phyloP scores from a whole-genome alignment of 495 filamentous ascomycete species.

The Bombardia bombarda region DNA sequence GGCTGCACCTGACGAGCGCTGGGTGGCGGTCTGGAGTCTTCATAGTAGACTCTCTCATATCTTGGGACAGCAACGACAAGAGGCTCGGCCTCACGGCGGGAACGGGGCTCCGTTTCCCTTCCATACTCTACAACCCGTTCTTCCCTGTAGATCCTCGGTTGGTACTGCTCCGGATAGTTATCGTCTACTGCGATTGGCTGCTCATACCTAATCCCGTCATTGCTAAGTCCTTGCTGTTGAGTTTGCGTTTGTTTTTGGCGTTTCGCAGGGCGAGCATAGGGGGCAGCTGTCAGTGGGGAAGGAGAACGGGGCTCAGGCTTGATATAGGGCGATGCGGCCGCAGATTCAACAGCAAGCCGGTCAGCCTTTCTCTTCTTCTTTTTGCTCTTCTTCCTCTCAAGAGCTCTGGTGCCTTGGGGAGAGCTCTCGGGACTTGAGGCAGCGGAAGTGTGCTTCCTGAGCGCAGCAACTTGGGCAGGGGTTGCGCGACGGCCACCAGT shows the following conservation, averaged over 20 bases:
- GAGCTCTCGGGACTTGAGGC: slow-evolving; percentile 46
- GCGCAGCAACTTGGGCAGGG: slow-evolving; percentile 42
- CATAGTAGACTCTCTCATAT: slow-evolving; percentile 29
- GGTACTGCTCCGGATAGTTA: slow-evolving; percentile 17
- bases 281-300: slow-evolving; percentile 56
- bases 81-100: slow-evolving; percentile 14
- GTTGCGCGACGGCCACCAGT: slow-evolving; percentile 21
- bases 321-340: slow-evolving; percentile 51
- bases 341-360: slow-evolving; percentile 25
- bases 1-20: slow-evolving; percentile 34
- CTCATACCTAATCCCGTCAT: slow-evolving; percentile 34
- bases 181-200: slow-evolving; percentile 15
- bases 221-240: slow-evolving; percentile 29
- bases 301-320: slow-evolving; percentile 85
- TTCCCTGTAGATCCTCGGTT: slow-evolving; percentile 13
- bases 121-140: slow-evolving; percentile 21
- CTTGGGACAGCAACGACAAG: slow-evolving; percentile 18
- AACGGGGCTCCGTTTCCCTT: slow-evolving; percentile 12
- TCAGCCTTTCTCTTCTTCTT: slow-evolving; percentile 44
- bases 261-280: slow-evolving; percentile 41
- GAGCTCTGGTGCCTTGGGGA: slow-evolving; percentile 29
- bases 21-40: slow-evolving; percentile 30
- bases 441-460: slow-evolving; percentile 35
- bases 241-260: slow-evolving; percentile 44
- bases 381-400: slow-evolving; percentile 39